Evolutionary conservation across 2,329 filamentous ascomycete species (phyloP).

Genomic region (Alternaria gansuensis): DNA sequence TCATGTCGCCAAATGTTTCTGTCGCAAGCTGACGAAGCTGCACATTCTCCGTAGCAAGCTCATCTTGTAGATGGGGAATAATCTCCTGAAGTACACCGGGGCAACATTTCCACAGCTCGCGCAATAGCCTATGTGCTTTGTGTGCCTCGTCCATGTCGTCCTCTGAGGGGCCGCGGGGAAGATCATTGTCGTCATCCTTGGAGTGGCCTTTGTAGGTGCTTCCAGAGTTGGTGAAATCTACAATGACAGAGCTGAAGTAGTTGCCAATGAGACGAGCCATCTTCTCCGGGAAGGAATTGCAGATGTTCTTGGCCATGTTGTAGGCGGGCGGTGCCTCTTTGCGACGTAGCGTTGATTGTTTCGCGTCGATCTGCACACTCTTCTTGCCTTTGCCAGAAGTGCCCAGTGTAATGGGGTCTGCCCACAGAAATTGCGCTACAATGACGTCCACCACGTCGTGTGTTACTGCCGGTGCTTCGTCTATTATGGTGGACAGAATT

Average conservation of each 20-base stretch:
- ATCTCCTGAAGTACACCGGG: conserved; percentile 91
- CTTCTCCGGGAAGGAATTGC: conserved; percentile 86
- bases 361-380: conserved; percentile 68
- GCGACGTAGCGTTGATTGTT: conserved; percentile 81
- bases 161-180: conserved; percentile 72
- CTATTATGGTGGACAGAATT: conserved; percentile 83
- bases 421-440: conserved; percentile 92
- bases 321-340: conserved; percentile 93
- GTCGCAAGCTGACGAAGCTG: conserved; percentile 87
- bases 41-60: conserved; percentile 88
- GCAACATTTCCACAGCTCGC: conserved; percentile 92
- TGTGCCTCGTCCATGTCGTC: conserved; percentile 86
- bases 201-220: conserved; percentile 33
- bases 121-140: conserved; percentile 87
- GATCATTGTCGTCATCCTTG: conserved; percentile 56
- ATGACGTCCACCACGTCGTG: conserved; percentile 88
- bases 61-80: conserved; percentile 90
- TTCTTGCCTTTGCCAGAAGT: conserved; percentile 61
- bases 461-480: conserved; percentile 81
- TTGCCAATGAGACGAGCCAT: conserved; percentile 95
- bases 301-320: conserved; percentile 94
- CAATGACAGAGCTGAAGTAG: conserved; percentile 96
- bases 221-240: conserved; percentile 72
- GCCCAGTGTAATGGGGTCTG: conserved; percentile 70
- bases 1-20: conserved; percentile 93